Conservation (phyloP, 2,329 filamentous ascomycete species). For the Chrysoporthe austroafricana region DNA sequence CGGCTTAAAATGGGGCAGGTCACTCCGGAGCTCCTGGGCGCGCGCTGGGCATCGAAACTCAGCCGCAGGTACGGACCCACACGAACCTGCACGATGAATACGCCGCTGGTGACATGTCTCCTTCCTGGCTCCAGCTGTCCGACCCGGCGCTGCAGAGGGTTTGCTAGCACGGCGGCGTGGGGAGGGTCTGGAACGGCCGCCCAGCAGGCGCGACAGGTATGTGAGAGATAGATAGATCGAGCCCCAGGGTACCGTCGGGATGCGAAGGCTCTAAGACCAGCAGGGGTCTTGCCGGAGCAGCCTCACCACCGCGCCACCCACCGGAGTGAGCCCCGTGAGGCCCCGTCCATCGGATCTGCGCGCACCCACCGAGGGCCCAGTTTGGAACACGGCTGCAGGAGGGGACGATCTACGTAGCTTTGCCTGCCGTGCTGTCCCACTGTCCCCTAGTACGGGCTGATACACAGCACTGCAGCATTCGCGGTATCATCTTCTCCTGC, state of each 20-base stretch:
- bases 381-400: constrained; percentile 14
- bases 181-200: not conserved
- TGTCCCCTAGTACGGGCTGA: not conserved
- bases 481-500: constrained; percentile 1
- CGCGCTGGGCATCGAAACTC: constrained; percentile 6
- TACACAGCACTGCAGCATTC: not conserved
- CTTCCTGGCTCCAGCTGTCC: not conserved
- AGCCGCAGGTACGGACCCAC: not conserved
- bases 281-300: constrained; percentile 17
- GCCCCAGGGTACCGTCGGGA: constrained; percentile 14
- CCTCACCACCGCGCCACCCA: not conserved
- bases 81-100: not conserved
- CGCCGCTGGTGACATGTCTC: not conserved
- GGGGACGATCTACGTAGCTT: constrained; percentile 2
- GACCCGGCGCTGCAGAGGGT: not conserved
- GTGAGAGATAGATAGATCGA: not conserved
- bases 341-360: constrained; percentile 11
- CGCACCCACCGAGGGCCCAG: constrained; percentile 18
- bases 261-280: constrained; percentile 3
- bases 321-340: not conserved
- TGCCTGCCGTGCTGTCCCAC: not conserved
- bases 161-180: no score
- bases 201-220: not conserved
- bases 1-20: constrained; percentile 23
- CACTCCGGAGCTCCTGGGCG: constrained; percentile 16